phyloP scores from a whole-genome alignment of 2,329 filamentous ascomycete species.

The Huntiella abstrusa region DNA sequence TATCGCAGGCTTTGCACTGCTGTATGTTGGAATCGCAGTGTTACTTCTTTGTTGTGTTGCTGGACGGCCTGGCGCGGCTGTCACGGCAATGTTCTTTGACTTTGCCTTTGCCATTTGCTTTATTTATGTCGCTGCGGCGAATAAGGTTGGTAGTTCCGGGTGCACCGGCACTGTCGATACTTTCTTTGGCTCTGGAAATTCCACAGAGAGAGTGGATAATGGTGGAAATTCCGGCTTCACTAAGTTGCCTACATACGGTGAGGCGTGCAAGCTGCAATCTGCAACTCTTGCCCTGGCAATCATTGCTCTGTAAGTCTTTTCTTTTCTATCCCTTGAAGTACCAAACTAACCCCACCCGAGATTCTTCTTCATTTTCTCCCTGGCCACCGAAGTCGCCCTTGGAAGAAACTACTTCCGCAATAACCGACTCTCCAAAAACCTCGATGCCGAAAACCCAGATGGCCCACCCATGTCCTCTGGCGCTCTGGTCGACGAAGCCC shows the following conservation, averaged over 20 bases:
- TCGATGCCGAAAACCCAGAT: slow-evolving; percentile 17
- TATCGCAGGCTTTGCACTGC: slow-evolving; percentile 51
- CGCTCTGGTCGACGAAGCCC: slow-evolving; percentile 14
- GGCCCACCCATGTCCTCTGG: background rate
- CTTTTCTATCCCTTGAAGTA: background rate
- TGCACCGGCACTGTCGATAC: slow-evolving; percentile 46
- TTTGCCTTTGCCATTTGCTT: slow-evolving; percentile 57
- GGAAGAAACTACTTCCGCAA: slow-evolving; percentile 54
- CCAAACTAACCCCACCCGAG: slow-evolving; percentile 19
- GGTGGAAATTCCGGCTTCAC: slow-evolving; percentile 24
- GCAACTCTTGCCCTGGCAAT: slow-evolving; percentile 63
- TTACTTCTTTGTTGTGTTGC: slow-evolving; percentile 64
- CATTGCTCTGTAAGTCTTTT: slow-evolving; percentile 43
- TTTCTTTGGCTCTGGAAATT: slow-evolving; percentile 45
- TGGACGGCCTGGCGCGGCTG: slow-evolving; percentile 52
- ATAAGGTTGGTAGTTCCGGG: slow-evolving; percentile 44
- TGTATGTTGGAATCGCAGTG: slow-evolving; percentile 58
- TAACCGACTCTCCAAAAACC: slow-evolving; percentile 40
- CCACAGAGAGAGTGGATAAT: slow-evolving; percentile 12
- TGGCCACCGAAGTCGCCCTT: slow-evolving; percentile 48
- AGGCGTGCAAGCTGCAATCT: slow-evolving; percentile 56
- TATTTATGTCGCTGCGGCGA: slow-evolving; percentile 64
- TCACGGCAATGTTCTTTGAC: slow-evolving; percentile 58
- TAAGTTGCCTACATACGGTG: slow-evolving; percentile 26
- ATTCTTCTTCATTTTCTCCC: slow-evolving; percentile 57